Conservation (phyloP, 306 rosid genomes). For the Purshia tridentata region DNA sequence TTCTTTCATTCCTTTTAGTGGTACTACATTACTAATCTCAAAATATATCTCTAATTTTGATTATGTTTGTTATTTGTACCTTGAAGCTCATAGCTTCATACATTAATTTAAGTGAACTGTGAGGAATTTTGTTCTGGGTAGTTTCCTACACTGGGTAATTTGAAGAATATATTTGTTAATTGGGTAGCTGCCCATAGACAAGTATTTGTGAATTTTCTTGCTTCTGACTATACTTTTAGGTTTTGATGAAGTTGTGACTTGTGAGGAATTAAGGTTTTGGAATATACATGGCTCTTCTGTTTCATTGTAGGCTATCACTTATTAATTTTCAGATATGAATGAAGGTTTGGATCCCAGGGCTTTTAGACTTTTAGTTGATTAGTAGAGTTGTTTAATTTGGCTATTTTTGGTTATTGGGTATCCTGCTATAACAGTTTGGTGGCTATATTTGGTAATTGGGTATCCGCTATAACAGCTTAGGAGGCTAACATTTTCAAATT, state of each 20-base stretch:
- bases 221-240: not conserved
- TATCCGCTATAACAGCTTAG: not conserved
- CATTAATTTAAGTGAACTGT: not conserved
- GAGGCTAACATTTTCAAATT: not conserved
- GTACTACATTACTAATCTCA: slow-evolving; percentile 3
- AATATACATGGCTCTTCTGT: not conserved
- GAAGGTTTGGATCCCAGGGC: too few relatives aligned
- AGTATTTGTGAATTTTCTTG: not conserved
- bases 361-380: too few relatives aligned
- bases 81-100: not conserved
- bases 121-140: not conserved
- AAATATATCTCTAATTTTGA: not conserved
- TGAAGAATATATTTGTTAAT: not conserved
- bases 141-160: not conserved
- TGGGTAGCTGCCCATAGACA: not conserved
- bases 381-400: not conserved
- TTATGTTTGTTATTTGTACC: too few relatives aligned
- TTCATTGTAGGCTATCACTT: too few relatives aligned
- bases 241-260: not conserved
- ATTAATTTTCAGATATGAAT: too few relatives aligned
- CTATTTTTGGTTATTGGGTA: not conserved
- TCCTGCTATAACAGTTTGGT: not conserved
- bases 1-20: not conserved
- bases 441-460: not conserved
- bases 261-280: not conserved